A percentile compares a stretch with the other conserved stretches of the same genome.
Evolutionary conservation across 2,329 filamentous ascomycete species (phyloP).

Genomic region (Fusarium sacchari): DNA sequence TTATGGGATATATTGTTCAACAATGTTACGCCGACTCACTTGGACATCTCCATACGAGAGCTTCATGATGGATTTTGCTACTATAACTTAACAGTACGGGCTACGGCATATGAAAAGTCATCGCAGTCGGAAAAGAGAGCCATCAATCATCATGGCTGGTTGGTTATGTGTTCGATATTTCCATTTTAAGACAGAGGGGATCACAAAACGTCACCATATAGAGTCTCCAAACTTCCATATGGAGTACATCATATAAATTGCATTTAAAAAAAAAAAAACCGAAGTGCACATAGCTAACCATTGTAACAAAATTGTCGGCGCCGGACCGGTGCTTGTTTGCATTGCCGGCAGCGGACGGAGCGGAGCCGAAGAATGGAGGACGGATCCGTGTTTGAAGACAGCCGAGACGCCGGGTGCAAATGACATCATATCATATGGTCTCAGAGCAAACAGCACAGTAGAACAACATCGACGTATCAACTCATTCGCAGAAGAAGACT

Average conservation of each 20-base stretch:
- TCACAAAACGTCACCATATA: neutral
- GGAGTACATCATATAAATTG: neutral
- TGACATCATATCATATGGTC: neutral
- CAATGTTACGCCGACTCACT: neutral
- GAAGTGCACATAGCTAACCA: neutral
- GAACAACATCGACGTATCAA: no score
- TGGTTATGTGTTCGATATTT: neutral
- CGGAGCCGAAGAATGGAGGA: conserved; percentile 3
- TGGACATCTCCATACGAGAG: neutral
- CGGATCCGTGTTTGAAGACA: conserved; percentile 1
- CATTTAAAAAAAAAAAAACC: no score
- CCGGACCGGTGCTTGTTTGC: neutral
- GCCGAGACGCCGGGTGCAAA: neutral
- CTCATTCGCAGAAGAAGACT: neutral
- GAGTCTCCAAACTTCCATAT: no score
- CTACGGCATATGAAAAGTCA: no score
- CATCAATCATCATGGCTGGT: neutral
- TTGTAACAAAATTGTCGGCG: neutral
- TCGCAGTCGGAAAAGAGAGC: neutral
- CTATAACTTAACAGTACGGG: neutral
- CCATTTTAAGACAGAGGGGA: neutral
- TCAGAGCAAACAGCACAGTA: no score
- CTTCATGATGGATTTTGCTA: neutral
- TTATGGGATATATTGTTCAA: neutral
- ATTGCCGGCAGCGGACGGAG: neutral